A percentile compares a stretch with the other conserved stretches of the same genome.
Conservation (phyloP, 108 stramenopile species). For the Mayamaea pseudoterrestris region DNA sequence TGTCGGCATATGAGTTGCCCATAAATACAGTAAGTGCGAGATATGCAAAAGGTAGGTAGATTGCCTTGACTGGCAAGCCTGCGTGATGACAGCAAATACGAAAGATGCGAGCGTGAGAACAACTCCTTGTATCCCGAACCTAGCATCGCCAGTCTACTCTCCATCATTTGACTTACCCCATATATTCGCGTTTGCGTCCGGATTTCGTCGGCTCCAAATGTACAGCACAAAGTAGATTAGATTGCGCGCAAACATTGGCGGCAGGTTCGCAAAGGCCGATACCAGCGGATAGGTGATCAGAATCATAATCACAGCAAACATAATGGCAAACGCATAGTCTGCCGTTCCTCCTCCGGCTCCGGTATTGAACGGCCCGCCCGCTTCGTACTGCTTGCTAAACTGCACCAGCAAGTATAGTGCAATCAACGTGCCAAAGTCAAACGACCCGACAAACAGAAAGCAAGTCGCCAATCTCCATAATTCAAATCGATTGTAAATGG, state of each 20-base stretch:
- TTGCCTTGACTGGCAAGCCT: conserved; percentile 64
- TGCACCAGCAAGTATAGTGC: conserved; percentile 49
- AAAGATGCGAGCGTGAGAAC: too few species aligned
- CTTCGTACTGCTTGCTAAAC: conserved; percentile 64
- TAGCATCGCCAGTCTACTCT: too few species aligned
- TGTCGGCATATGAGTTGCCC: conserved; percentile 45
- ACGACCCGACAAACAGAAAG: conserved; percentile 65
- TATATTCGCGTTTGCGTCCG: conserved; percentile 63
- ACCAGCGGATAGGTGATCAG: conserved; percentile 56
- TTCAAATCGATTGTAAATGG: conserved; percentile 46
- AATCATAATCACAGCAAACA: conserved; percentile 40
- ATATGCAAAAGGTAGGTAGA: conserved; percentile 76
- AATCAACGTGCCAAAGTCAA: conserved; percentile 59
- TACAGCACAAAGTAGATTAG: conserved; percentile 75
- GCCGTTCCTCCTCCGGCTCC: conserved; percentile 68
- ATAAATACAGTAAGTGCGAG: conserved; percentile 59
- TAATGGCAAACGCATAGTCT: conserved; percentile 47
- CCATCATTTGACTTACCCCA: too few species aligned
- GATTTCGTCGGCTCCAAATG: conserved; percentile 74
- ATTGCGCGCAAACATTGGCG: conserved; percentile 53
- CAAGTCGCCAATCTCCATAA: conserved; percentile 67
- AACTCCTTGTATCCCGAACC: too few species aligned
- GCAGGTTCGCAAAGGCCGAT: conserved; percentile 14
- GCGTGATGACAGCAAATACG: too few species aligned
- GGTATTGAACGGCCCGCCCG: conserved; percentile 76